Conservation (phyloP, 768 basidiomycete species). For the Boletales sp. region DNA sequence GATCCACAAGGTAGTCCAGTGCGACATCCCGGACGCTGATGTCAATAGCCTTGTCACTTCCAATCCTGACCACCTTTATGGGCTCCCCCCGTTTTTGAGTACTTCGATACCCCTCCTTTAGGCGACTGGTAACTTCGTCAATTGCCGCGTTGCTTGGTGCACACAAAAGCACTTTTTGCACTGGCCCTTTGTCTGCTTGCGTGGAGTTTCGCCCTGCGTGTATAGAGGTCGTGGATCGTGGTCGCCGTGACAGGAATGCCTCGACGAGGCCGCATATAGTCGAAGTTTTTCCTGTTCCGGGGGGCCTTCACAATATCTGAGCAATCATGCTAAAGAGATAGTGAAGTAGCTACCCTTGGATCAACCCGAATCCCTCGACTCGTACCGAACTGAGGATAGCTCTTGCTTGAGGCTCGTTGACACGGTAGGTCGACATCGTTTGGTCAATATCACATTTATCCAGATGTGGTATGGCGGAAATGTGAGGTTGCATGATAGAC, state of each 20-base stretch:
- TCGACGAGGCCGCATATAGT: conserved; percentile 96
- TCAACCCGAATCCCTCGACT: conserved; percentile 77
- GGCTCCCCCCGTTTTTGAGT: conserved; percentile 49
- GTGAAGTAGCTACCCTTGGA: conserved; percentile 77
- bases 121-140: conserved; percentile 87
- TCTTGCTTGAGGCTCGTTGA: conserved; percentile 93
- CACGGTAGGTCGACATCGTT: conserved; percentile 64
- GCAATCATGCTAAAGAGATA: neutral
- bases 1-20: conserved; percentile 81
- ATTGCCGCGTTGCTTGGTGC: conserved; percentile 99
- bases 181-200: conserved; percentile 40
- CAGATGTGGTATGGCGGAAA: conserved; percentile 44
- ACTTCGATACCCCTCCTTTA: conserved; percentile 74
- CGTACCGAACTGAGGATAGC: conserved; percentile 78
- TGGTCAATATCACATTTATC: conserved; percentile 52
- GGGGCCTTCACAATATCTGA: conserved; percentile 57
- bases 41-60: conserved; percentile 71
- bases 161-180: conserved; percentile 82
- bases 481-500: conserved; percentile 66
- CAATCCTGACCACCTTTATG: conserved; percentile 88
- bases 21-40: conserved; percentile 80
- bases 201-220: conserved; percentile 42
- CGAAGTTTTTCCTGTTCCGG: conserved; percentile 97
- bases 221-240: conserved; percentile 45
- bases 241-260: conserved; percentile 66